Base-by-base conservation (phyloP, 805 yeast species). In the Scheffersomyces coipomensis region DNA sequence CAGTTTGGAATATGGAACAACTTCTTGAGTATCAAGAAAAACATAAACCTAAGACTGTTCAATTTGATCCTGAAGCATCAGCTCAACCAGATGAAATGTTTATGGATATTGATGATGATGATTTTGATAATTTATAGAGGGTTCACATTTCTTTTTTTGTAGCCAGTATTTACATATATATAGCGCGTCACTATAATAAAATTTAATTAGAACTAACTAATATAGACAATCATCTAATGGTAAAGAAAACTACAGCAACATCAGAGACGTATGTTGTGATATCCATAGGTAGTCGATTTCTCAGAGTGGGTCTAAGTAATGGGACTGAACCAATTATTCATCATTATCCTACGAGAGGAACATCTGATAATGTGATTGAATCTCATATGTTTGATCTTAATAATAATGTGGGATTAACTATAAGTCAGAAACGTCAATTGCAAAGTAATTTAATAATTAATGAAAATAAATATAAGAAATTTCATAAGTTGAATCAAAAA, bases 1-100 rank as follows among this genome's bases (percentile, higher is more conserved):
- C 96, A 7, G 96, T 93, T 12, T 91, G 98, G 99, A 84, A 83
- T 42, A 46, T 81, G 19, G 84, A 81, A 34, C 90, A 87, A 52
- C 62, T 88, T 37, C 62, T 75, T 38, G 63, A 59, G 17, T 76
- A 69, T 53, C 96, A 88, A 57, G 58, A 64, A 33, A 76, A 73
- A 36, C 83, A 79, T 23, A 46, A 13, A 10, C n/a, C 17, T 13
- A n/a, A 40, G 33, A 55, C 58, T 52, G 42, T 52, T 21, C 52
- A 49, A 42, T 34, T 42, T 35, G 52, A 39, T n/a, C 41, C 38
- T 17, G 46, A 42, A 13, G 61, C 52, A 2, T 52, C 51, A 26
- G 53, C 45, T 38, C 59, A 55, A 12, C 48, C 51, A 3, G 66
- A 58, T n/a, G 67, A 59, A 22, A 74, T 64, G 23, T 69, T 64